These are phyloP conservation scores for Plantago ovata DNA, from an alignment of 257 asterid species.

Conservation along the genomic window DNA sequence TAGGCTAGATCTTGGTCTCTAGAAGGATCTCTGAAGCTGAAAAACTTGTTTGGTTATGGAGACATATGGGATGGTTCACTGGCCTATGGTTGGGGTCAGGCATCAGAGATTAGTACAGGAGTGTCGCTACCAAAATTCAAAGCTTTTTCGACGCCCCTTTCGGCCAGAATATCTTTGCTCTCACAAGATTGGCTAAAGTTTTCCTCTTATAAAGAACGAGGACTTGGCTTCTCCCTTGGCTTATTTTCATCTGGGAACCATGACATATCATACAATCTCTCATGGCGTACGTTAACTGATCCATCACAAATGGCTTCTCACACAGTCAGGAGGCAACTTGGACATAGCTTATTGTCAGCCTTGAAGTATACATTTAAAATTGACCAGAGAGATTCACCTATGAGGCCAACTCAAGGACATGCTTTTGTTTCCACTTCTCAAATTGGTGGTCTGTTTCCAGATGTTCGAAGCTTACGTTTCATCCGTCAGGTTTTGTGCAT, in stretches of 20 bases:
- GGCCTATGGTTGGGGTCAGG: conserved; percentile 84
- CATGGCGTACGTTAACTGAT: conserved; percentile 84
- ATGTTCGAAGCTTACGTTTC: conserved; percentile 69
- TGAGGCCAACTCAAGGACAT: conserved; percentile 84
- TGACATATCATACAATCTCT: conserved; percentile 70
- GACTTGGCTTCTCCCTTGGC: conserved; percentile 74
- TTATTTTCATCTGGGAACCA: conserved; percentile 64
- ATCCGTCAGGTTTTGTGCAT: conserved; percentile 67
- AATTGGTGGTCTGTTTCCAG: conserved; percentile 86
- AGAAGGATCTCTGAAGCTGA: conserved; percentile 72
- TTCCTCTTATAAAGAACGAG: conserved; percentile 82
- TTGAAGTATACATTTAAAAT: conserved; percentile 73
- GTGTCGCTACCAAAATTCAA: conserved; percentile 73
- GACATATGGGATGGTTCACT: conserved; percentile 91
- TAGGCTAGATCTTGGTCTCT: conserved; percentile 85
- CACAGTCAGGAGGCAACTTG: conserved; percentile 93
- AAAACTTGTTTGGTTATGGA: conserved; percentile 86
- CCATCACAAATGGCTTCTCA: conserved; percentile 87
- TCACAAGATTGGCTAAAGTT: conserved; percentile 96
- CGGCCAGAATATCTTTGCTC: conserved; percentile 65
- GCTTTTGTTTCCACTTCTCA: conserved; percentile 83
- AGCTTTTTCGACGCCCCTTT: conserved; percentile 56
- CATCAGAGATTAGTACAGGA: conserved; percentile 75
- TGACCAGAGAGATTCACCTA: conserved; percentile 70
- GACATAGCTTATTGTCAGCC: conserved; percentile 75